phyloP scores from a whole-genome alignment of 2,329 filamentous ascomycete species.

The Pseudopyricularia cyperi region DNA sequence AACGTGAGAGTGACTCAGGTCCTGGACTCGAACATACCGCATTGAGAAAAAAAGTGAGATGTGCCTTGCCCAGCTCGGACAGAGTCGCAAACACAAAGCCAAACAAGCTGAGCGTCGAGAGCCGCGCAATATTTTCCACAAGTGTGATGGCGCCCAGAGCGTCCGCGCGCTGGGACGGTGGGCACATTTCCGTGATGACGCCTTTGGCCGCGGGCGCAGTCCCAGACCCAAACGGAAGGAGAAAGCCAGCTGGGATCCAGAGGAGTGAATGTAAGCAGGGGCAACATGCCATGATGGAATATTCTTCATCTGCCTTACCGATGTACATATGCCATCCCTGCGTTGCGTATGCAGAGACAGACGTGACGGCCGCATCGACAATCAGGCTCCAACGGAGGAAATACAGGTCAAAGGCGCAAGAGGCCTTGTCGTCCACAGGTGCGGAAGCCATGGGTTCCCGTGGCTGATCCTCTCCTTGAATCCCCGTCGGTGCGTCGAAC shows the following conservation, averaged over 20 bases:
- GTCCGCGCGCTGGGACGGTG: conserved; percentile 47
- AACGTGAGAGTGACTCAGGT: background rate
- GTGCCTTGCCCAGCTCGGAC: conserved; percentile 42
- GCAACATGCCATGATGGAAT: conserved; percentile 5
- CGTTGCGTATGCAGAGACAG: conserved; percentile 47
- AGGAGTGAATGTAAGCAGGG: background rate
- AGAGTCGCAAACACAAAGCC: conserved; percentile 54
- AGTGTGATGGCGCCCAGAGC: conserved; percentile 57
- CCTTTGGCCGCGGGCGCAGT: conserved; percentile 59
- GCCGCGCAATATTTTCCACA: conserved; percentile 53
- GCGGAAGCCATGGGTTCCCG: conserved; percentile 26
- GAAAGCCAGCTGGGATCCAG: conserved; percentile 33
- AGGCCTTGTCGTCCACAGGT: conserved; percentile 27
- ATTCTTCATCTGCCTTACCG: conserved; percentile 16
- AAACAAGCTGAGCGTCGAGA: conserved; percentile 53
- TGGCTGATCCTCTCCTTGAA: conserved; percentile 31
- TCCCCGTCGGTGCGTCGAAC: conserved; percentile 25
- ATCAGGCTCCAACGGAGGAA: conserved; percentile 55
- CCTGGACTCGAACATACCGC: conserved; percentile 28
- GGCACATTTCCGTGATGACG: conserved; percentile 59
- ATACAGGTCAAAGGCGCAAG: conserved; percentile 50
- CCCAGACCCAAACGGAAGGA: conserved; percentile 56
- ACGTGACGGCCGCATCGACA: conserved; percentile 51
- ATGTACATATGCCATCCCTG: conserved; percentile 57
- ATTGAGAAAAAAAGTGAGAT: conserved; percentile 56